Base-by-base conservation (phyloP, 345 rosid species). In the Populus simonii region DNA sequence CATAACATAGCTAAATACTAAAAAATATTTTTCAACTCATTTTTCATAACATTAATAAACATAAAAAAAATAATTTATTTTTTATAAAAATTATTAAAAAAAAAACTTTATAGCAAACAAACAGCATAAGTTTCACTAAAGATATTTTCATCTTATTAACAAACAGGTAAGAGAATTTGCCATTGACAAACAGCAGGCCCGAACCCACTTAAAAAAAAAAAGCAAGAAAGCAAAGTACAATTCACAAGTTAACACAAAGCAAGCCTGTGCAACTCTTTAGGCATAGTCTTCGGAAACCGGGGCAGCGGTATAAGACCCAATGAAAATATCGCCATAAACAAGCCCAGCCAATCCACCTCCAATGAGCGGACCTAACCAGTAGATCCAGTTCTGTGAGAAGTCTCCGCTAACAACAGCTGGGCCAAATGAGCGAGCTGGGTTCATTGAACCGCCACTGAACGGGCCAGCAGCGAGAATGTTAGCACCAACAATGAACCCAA, bases 391-490 rank as follows among this genome's bases (percentile, higher is more conserved):
- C 49, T 86, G 78, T 0, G 93, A 82, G 36, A 87, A 90, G 88
- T 93, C 90, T 5, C 95, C 93, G 65, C 88, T 87, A 12, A 89
- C 93, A 51, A 94, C 93, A 12, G 98, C 93, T 1, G 97, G 98
- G 49, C 97, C 97, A n/a, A 92, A 89, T 0, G 97, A 93, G 47
- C 97, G 86, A 49, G 98, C 97, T 17, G 97, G 97, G 87, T 94
- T 94, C 98, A 93, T 94, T 7, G 98, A 94, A 3, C 98, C 98
- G 2, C 97, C 98, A 8, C 94, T 89, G 81, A 94, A 94, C 7
- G 97, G 97, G 49, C 97, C 98, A 3, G 97, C 97, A 0, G 98
- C 98, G 3, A 94, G 84, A 47, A 94, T 94, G 86, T 93, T 93
- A 7, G 98, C 98, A 6, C 97, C 98, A 5, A 94, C 97, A 4